Evolutionary conservation across 305 asterid genomes (phyloP), one percentile per base, ranked within the genome.

Genomic region (Fraxinus angustifolia): DNA sequence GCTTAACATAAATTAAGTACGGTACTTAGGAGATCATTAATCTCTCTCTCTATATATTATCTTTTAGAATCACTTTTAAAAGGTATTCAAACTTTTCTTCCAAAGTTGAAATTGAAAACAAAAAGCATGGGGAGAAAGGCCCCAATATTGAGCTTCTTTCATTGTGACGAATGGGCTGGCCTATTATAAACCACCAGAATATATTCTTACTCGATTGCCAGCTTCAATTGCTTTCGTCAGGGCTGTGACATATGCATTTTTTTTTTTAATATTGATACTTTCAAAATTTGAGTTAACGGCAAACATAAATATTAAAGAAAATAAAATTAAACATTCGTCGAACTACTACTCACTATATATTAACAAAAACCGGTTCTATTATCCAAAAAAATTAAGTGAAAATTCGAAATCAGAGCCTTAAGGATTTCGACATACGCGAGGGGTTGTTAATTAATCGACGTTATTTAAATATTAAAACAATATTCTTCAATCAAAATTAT

Each of bases 21-120:
- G 30, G 30, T 28, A 2, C 2, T 28, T 28, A 28, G 30, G 30
- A 28, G 2, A 28, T 28, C 30, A 28, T 28, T 28, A 28, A 1
- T 1, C 2, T 28, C 1, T 31, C 3, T 31, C 0, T 10, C 0
- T 40, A 2, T 10, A 50, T 12, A 14, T 53, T 48, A 48, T 16
- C 1, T 50, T 14, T 6, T 56, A 56, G 71, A 82, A 83, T 76
- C 85, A 56, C 30, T 82, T 82, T 78, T 42, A 19, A 75, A 77
- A 81, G 82, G 81, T 1, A 34, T 34, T 3, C 79, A 36, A 83
- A 80, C 87, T 87, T 87, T 84, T 84, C 60, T 33, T 38, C 17
- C 65, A 45, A 75, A 78, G 83, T 76, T 73, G 14, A 28, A 30
- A 38, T 58, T 36, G 50, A 75, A 81, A 73, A 58, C 1, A 28